Evolutionary conservation across 2,329 filamentous ascomycete genomes (phyloP).

Genomic region (Eutypa lata): DNA sequence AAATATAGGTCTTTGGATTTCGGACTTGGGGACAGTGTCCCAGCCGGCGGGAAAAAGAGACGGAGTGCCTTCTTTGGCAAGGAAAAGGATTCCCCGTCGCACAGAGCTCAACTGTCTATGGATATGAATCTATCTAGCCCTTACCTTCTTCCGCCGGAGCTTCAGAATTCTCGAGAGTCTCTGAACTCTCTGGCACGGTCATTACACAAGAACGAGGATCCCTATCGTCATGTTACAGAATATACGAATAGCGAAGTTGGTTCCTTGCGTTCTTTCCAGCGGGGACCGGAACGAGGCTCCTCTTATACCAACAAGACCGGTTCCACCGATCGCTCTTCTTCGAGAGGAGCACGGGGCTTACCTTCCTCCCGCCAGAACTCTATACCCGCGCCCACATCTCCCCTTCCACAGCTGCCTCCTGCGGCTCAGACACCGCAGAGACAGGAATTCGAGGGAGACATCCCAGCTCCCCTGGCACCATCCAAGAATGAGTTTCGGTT

Average conservation of each 20-base stretch:
- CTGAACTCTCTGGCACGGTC: slow-evolving; percentile 80
- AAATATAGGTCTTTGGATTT: slow-evolving; percentile 92
- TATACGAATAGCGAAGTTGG: slow-evolving; percentile 56
- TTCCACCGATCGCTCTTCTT: slow-evolving; percentile 29
- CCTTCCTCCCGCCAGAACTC: slow-evolving; percentile 43
- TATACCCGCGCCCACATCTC: slow-evolving; percentile 33
- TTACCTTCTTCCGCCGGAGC: slow-evolving; percentile 84
- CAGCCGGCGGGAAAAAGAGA: slow-evolving; percentile 35
- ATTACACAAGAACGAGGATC: slow-evolving; percentile 73
- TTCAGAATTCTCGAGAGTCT: slow-evolving; percentile 80
- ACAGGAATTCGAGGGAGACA: slow-evolving; percentile 9
- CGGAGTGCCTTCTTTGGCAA: slow-evolving; percentile 48
- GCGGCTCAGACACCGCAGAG: slow-evolving; percentile 16
- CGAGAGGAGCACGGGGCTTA: slow-evolving; percentile 10
- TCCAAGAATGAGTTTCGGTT: slow-evolving; percentile 33
- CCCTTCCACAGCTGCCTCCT: slow-evolving; percentile 23
- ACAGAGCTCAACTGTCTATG: slow-evolving; percentile 61
- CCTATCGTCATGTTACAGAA: slow-evolving; percentile 65
- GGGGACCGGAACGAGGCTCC: slow-evolving; percentile 32
- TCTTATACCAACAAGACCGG: slow-evolving; percentile 41
- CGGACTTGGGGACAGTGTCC: slow-evolving; percentile 60
- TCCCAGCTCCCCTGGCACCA: slow-evolving; percentile 8
- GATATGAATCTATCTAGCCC: slow-evolving; percentile 76
- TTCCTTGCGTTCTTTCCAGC: slow-evolving; percentile 52
- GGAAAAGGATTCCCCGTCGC: slow-evolving; percentile 48